Evolutionary conservation across 192 early-diverging fungal genomes (phyloP).

Genomic region (Gaertneriomyces semiglobifer): DNA sequence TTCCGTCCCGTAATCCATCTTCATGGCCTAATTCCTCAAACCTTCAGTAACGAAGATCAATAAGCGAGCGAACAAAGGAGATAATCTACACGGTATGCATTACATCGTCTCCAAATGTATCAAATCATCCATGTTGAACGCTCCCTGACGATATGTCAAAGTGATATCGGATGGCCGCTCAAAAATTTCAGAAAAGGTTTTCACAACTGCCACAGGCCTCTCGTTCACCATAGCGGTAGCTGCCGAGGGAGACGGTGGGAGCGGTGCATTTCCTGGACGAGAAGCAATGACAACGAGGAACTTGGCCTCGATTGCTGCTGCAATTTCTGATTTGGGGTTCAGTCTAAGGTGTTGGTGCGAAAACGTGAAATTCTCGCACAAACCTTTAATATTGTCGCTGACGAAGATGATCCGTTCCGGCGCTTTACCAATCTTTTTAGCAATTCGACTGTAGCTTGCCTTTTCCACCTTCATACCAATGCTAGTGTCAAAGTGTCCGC

Average conservation of each 20-base stretch:
- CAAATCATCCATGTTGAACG: constrained; percentile 27
- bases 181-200: constrained; percentile 32
- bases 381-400: constrained; percentile 81
- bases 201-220: constrained; percentile 21
- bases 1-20: constrained; percentile 32
- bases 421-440: constrained; percentile 53
- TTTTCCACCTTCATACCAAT: constrained; percentile 75
- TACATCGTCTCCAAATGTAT: constrained; percentile 34
- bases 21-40: constrained; percentile 32
- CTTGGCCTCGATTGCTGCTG: constrained; percentile 70
- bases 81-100: background rate
- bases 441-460: constrained; percentile 74
- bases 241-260: constrained; percentile 26
- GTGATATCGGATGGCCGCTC: background rate
- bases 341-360: no score
- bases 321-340: constrained; percentile 55
- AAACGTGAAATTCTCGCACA: background rate
- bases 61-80: background rate
- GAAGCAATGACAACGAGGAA: constrained; percentile 65
- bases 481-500: constrained; percentile 89
- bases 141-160: background rate
- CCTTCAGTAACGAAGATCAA: constrained; percentile 10
- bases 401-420: constrained; percentile 71
- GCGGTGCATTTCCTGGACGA: constrained; percentile 72
- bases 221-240: constrained; percentile 3